Evolutionary conservation across 2,329 filamentous ascomycete genomes (phyloP).

Genomic region (Aspergillus awamori): DNA sequence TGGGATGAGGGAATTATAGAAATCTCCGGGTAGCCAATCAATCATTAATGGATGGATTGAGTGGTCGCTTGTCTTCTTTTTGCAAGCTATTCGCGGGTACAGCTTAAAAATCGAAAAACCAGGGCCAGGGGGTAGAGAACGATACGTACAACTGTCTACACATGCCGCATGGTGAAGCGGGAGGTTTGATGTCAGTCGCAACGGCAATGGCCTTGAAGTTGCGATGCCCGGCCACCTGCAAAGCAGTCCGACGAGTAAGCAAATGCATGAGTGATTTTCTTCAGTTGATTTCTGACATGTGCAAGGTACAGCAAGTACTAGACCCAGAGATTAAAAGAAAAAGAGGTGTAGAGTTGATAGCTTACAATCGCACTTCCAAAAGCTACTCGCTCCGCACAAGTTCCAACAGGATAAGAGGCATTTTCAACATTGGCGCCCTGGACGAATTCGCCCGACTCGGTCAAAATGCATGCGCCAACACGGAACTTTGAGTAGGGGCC

Average conservation of each 20-base stretch:
- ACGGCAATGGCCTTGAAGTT: slow-evolving; percentile 81
- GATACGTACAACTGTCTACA: slow-evolving; percentile 78
- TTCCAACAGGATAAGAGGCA: slow-evolving; percentile 89
- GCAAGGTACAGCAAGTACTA: neutral
- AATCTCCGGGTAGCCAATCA: neutral
- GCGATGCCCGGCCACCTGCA: slow-evolving; percentile 49
- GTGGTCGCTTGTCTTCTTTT: neutral
- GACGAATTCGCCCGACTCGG: slow-evolving; percentile 58
- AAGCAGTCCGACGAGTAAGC: slow-evolving; percentile 6
- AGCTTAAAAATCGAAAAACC: too few relatives aligned
- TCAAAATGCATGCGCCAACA: slow-evolving; percentile 80
- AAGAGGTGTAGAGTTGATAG: slow-evolving; percentile 23
- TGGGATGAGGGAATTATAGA: too few relatives aligned
- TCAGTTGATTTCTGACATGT: neutral
- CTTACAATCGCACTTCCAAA: slow-evolving; percentile 73
- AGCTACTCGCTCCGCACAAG: slow-evolving; percentile 91
- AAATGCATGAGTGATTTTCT: slow-evolving; percentile 5
- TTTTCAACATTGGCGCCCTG: slow-evolving; percentile 92
- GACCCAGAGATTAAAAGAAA: neutral
- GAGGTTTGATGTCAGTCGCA: slow-evolving; percentile 72
- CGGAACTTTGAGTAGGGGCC: slow-evolving; percentile 88
- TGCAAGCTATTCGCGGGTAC: too few relatives aligned
- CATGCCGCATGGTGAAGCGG: slow-evolving; percentile 84
- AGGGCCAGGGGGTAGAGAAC: neutral
- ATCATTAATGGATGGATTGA: neutral